phyloP scores from a whole-genome alignment of 805 yeast genomes.

The Yarrowia sp. region DNA sequence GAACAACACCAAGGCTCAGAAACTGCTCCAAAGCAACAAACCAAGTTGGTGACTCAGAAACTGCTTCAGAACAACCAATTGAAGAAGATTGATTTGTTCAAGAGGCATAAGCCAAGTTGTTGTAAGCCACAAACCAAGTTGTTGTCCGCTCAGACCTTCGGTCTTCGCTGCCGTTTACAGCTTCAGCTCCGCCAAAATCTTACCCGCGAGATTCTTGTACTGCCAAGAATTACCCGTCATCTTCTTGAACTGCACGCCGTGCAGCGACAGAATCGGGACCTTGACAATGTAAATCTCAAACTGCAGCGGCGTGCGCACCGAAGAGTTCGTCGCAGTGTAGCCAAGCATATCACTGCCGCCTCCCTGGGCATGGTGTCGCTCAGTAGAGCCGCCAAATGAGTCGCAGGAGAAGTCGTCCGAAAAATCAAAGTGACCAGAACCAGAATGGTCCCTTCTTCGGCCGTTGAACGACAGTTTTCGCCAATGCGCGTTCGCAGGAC shows the following conservation, averaged over 20 bases:
- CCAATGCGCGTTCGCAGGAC: conserved; percentile 33
- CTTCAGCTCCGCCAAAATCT: conserved; percentile 69
- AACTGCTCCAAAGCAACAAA: too few species aligned
- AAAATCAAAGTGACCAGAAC: conserved; percentile 18
- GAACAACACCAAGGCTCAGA: too few species aligned
- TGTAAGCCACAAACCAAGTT: too few species aligned
- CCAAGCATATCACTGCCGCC: conserved; percentile 43
- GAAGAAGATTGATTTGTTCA: too few species aligned
- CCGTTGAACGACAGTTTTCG: conserved; percentile 37
- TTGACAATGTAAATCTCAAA: conserved; percentile 91
- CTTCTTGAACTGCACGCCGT: conserved; percentile 94
- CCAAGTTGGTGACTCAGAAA: too few species aligned
- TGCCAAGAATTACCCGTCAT: conserved; percentile 93
- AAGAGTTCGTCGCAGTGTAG: conserved; percentile 29
- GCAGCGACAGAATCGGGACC: conserved; percentile 83
- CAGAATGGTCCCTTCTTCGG: conserved; percentile 29
- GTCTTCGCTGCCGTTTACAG: conserved; percentile 41
- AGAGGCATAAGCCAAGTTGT: too few species aligned
- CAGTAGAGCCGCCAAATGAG: conserved; percentile 27
- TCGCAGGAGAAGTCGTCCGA: conserved; percentile 24
- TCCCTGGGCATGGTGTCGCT: conserved; percentile 30
- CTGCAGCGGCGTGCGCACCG: conserved; percentile 60
- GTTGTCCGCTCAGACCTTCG: too few species aligned
- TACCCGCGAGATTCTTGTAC: conserved; percentile 86
- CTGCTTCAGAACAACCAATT: too few species aligned